Percentiles rank a stretch among this genome's conserved stretches.
Evolutionary conservation across 169 alveolate species (phyloP).

Genomic region (Eimeria acervulina): DNA sequence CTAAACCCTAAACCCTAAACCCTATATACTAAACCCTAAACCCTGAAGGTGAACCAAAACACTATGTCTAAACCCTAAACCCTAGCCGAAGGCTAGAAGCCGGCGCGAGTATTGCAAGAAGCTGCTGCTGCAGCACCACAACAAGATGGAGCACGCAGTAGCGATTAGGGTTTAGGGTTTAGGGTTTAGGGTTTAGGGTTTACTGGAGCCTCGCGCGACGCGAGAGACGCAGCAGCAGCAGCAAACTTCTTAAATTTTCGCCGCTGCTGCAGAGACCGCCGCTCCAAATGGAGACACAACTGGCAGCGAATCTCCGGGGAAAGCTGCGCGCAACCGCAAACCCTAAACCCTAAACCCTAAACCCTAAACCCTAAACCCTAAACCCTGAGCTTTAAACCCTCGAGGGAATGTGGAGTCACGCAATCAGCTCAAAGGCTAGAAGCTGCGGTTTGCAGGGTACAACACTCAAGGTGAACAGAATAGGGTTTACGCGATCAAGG

Average conservation of each 20-base stretch:
- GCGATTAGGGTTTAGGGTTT: background rate
- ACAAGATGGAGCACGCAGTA: too few relatives aligned
- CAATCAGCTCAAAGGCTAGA: too few relatives aligned
- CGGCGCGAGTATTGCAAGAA: background rate
- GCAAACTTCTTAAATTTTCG: slow-evolving; percentile 22
- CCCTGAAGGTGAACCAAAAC: slow-evolving; percentile 16
- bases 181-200: slow-evolving; percentile 1
- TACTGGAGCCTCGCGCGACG: slow-evolving; percentile 30
- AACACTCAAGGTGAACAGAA: too few relatives aligned
- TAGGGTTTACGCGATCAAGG: background rate
- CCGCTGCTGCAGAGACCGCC: slow-evolving; percentile 49
- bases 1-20: background rate
- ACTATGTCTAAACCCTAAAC: slow-evolving; percentile 29
- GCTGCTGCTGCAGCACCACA: background rate
- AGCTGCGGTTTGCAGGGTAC: too few relatives aligned
- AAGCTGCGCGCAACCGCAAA: slow-evolving; percentile 31
- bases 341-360: background rate
- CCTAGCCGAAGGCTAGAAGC: background rate
- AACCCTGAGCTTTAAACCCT: background rate
- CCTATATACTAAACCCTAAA: slow-evolving; percentile 25
- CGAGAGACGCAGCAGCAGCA: slow-evolving; percentile 60
- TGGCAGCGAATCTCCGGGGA: slow-evolving; percentile 50
- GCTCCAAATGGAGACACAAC: slow-evolving; percentile 63
- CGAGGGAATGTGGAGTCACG: too few relatives aligned
- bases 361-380: background rate